phyloP scores from a whole-genome alignment of 1,139 yeast species.

The Hemisphaericaspora xylanilytica region DNA sequence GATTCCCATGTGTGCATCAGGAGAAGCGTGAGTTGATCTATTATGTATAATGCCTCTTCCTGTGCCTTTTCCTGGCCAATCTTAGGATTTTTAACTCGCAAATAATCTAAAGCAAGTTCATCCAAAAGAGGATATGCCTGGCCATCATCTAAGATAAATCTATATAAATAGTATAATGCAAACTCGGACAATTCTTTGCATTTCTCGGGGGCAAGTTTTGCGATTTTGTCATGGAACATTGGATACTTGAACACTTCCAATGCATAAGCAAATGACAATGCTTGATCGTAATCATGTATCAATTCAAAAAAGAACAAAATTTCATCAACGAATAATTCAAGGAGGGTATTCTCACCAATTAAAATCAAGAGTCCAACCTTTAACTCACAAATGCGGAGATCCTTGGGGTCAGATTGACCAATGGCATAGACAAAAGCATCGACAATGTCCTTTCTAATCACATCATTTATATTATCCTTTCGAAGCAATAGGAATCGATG shows the following conservation, averaged over 20 bases:
- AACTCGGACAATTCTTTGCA: neutral
- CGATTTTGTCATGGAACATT: neutral
- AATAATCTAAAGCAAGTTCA: neutral
- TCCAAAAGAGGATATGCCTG: constrained; percentile 1
- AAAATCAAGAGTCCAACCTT: constrained; percentile 1
- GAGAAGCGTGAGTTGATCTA: neutral
- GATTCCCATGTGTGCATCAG: neutral
- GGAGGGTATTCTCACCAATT: neutral
- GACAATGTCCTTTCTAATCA: constrained; percentile 5
- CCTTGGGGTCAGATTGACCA: neutral
- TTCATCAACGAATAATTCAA: constrained; percentile 1
- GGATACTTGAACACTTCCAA: constrained; percentile 8
- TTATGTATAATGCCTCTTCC: neutral
- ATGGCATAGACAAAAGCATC: constrained; percentile 6
- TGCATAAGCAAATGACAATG: constrained; percentile 9
- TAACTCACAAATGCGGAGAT: constrained; percentile 1
- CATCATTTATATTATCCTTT: neutral
- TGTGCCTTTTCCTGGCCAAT: neutral
- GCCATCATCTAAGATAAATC: neutral
- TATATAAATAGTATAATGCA: constrained; percentile 1
- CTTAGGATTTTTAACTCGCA: neutral
- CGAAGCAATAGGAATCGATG: constrained; percentile 5
- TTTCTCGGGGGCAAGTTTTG: neutral
- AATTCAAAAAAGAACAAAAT: constrained; percentile 1
- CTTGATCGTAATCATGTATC: neutral